Conservation (phyloP, 75 land plant genomes). For the Selaginella moellendorffii region DNA sequence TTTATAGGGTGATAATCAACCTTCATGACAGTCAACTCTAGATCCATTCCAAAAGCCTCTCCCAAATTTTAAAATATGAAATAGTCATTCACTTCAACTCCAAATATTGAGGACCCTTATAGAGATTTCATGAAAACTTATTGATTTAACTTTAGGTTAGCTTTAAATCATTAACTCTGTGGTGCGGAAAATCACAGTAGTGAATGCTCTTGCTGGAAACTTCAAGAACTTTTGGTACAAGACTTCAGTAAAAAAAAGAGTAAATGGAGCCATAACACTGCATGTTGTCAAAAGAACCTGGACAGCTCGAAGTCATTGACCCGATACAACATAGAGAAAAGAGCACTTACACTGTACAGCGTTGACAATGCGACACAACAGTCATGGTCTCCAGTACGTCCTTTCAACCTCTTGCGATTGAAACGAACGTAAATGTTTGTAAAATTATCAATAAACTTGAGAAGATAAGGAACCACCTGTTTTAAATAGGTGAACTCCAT, state of each 20-base stretch:
- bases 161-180: no score
- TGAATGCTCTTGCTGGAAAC: constrained; percentile 75
- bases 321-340: no score
- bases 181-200: constrained; percentile 71
- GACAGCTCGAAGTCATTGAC: neutral
- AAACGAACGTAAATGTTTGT: constrained; percentile 98
- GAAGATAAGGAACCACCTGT: constrained; percentile 89
- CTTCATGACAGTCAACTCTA: no score
- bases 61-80: no score
- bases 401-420: constrained; percentile 93
- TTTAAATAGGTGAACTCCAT: neutral
- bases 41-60: no score
- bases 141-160: no score
- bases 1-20: no score
- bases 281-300: constrained; percentile 88
- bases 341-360: constrained; percentile 64
- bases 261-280: constrained; percentile 91
- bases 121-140: no score
- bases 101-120: no score
- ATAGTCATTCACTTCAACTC: no score
- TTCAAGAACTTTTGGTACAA: constrained; percentile 60
- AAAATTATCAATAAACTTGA: constrained; percentile 86
- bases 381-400: constrained; percentile 88
- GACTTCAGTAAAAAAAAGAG: constrained; percentile 90
- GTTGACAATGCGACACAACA: constrained; percentile 80